Conservation (phyloP, 768 basidiomycete genomes). For the Tephrocybe sp. region DNA sequence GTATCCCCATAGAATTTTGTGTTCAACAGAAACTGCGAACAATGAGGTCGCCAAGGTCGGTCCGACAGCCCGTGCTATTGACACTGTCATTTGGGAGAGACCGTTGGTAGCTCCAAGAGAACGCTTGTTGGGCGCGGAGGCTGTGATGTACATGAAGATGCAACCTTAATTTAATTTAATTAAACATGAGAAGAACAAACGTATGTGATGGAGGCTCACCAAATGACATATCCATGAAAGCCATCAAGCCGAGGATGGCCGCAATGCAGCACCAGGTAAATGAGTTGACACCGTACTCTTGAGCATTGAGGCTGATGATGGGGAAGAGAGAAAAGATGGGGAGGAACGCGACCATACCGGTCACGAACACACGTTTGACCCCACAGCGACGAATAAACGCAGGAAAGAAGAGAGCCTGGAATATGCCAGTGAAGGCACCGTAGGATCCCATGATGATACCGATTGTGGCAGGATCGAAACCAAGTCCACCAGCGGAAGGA, state of each 20-base stretch:
- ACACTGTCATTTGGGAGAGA: conserved; percentile 41
- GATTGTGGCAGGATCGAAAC: conserved; percentile 58
- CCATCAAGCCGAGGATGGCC: conserved; percentile 22
- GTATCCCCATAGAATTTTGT: conserved; percentile 45
- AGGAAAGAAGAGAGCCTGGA: conserved; percentile 38
- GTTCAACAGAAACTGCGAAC: conserved; percentile 51
- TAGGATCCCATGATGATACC: conserved; percentile 54
- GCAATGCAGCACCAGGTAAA: conserved; percentile 35
- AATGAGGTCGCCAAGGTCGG: conserved; percentile 47
- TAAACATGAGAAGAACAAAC: background rate
- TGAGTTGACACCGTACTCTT: conserved; percentile 27
- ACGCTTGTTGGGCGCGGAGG: conserved; percentile 45
- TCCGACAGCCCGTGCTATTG: conserved; percentile 46
- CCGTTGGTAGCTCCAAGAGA: conserved; percentile 54
- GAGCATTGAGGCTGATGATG: conserved; percentile 36
- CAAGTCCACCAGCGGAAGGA: conserved; percentile 59
- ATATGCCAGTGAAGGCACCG: conserved; percentile 34
- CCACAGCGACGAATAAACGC: conserved; percentile 38
- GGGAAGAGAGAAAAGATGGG: conserved; percentile 40
- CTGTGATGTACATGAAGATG: conserved; percentile 50
- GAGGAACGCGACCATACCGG: conserved; percentile 32
- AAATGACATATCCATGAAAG: conserved; percentile 38
- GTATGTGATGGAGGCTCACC: conserved; percentile 25
- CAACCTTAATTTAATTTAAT: conserved; percentile 30
- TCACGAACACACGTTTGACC: conserved; percentile 34